Percentiles rank a stretch among this genome's conserved stretches.
Evolutionary conservation across 176 grass and related monocot species (phyloP).

Genomic region (Hordeum vulgare): DNA sequence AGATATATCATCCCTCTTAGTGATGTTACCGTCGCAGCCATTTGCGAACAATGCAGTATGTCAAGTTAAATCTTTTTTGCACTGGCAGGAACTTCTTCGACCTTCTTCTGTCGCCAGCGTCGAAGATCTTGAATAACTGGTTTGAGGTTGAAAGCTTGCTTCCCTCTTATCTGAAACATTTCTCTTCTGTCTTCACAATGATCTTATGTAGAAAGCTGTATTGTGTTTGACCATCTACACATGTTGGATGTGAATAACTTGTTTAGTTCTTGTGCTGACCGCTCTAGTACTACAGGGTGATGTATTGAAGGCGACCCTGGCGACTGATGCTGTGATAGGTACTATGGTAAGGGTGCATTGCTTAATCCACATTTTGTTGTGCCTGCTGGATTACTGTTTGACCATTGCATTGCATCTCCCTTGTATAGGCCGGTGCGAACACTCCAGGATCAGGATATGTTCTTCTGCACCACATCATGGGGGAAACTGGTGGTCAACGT

Average conservation of each 20-base stretch:
- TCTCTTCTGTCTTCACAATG: neutral
- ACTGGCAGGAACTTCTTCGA: slow-evolving; percentile 75
- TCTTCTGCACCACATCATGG: slow-evolving; percentile 95
- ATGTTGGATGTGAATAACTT: neutral
- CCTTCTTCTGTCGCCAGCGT: slow-evolving; percentile 82
- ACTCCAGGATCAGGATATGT: slow-evolving; percentile 98
- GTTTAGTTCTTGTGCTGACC: neutral
- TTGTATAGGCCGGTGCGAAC: slow-evolving; percentile 67
- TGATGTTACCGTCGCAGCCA: neutral
- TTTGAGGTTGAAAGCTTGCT: slow-evolving; percentile 59
- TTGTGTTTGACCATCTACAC: neutral
- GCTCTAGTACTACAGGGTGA: slow-evolving; percentile 51
- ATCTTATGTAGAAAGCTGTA: neutral
- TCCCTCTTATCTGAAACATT: slow-evolving; percentile 7
- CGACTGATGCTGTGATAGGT: slow-evolving; percentile 92
- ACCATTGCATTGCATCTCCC: neutral
- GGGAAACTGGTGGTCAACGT: slow-evolving; percentile 79
- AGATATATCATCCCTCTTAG: neutral
- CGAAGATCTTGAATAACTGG: slow-evolving; percentile 90
- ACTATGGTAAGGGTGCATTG: slow-evolving; percentile 50
- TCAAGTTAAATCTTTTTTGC: neutral
- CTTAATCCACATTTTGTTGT: neutral
- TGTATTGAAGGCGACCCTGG: slow-evolving; percentile 82
- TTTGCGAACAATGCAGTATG: neutral
- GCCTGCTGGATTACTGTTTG: slow-evolving; percentile 7